Conservation (phyloP, 768 basidiomycete genomes). For the Nidularia pulvinata region DNA sequence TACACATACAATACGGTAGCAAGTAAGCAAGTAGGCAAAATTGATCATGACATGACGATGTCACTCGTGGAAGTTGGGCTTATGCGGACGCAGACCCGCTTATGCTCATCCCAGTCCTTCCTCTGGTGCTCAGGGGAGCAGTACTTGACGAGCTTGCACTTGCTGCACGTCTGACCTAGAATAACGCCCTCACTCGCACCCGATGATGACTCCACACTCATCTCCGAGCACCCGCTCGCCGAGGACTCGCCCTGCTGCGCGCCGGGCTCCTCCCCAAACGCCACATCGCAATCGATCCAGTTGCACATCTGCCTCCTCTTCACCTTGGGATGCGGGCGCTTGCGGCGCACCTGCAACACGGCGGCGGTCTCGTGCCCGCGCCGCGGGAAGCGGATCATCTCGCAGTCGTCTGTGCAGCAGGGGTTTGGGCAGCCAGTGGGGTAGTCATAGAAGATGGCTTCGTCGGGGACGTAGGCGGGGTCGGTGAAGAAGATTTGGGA, state of each 20-base stretch:
- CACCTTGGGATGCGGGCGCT: slow-evolving; percentile 39
- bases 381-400: slow-evolving; percentile 80
- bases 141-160: slow-evolving; percentile 78
- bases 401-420: slow-evolving; percentile 79
- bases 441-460: slow-evolving; percentile 75
- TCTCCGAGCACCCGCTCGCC: slow-evolving; percentile 33
- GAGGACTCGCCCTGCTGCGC: background rate
- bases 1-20: too few species aligned
- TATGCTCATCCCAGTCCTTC: slow-evolving; percentile 80
- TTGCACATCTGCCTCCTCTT: slow-evolving; percentile 74
- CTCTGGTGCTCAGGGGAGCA: slow-evolving; percentile 75
- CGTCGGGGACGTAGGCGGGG: slow-evolving; percentile 65
- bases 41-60: too few species aligned
- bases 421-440: slow-evolving; percentile 81
- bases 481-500: slow-evolving; percentile 84
- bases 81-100: slow-evolving; percentile 51
- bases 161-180: slow-evolving; percentile 66
- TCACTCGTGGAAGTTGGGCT: too few species aligned
- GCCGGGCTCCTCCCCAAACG: slow-evolving; percentile 47
- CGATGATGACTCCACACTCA: slow-evolving; percentile 3
- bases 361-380: slow-evolving; percentile 60
- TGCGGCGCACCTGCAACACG: slow-evolving; percentile 54
- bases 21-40: too few species aligned
- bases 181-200: slow-evolving; percentile 10
- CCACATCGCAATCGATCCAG: slow-evolving; percentile 74